These are phyloP conservation scores for Scedosporium aurantiacum DNA, from an alignment of 2,329 filamentous ascomycete species.

Conservation along the genomic window DNA sequence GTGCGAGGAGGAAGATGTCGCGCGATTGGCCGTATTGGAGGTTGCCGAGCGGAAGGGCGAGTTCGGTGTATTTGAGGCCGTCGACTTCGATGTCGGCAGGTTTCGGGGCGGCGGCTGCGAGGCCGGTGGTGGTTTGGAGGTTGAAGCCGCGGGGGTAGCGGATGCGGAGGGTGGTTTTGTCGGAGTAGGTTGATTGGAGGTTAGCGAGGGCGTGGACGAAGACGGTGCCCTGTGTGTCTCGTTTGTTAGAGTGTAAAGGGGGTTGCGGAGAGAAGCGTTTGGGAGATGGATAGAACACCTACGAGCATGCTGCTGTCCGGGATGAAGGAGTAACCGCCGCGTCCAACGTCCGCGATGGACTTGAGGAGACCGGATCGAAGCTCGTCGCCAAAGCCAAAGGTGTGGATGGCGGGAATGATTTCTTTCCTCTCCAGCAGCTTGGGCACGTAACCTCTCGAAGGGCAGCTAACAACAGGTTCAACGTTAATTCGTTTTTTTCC, in stretches of 20 bases:
- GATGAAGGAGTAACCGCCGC: slow-evolving; percentile 50
- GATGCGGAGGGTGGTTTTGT: slow-evolving; percentile 31
- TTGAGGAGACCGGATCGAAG: slow-evolving; percentile 43
- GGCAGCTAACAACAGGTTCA: slow-evolving; percentile 22
- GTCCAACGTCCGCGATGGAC: slow-evolving; percentile 45
- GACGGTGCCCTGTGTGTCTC: slow-evolving; percentile 35
- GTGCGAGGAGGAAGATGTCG: slow-evolving; percentile 34
- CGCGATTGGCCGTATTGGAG: slow-evolving; percentile 51
- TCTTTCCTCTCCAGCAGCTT: slow-evolving; percentile 33
- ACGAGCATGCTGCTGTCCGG: slow-evolving; percentile 51
- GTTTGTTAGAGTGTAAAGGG: slow-evolving; percentile 5
- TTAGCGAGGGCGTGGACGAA: slow-evolving; percentile 53
- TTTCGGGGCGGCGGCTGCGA: slow-evolving; percentile 23
- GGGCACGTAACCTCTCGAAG: slow-evolving; percentile 40
- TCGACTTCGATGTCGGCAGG: slow-evolving; percentile 13
- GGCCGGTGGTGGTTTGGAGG: slow-evolving; percentile 27
- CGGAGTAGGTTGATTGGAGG: slow-evolving; percentile 46
- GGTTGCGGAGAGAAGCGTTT: background rate
- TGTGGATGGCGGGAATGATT: slow-evolving; percentile 33
- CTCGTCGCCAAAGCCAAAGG: slow-evolving; percentile 42
- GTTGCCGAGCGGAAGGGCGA: slow-evolving; percentile 35
- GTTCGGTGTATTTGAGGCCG: slow-evolving; percentile 10
- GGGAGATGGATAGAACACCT: slow-evolving; percentile 9
- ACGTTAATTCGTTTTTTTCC: background rate
- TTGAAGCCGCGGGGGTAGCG: slow-evolving; percentile 23